These are phyloP conservation scores for Acanthamoeba triangularis DNA, from an alignment of 208 protist species.

Conservation along the genomic window DNA sequence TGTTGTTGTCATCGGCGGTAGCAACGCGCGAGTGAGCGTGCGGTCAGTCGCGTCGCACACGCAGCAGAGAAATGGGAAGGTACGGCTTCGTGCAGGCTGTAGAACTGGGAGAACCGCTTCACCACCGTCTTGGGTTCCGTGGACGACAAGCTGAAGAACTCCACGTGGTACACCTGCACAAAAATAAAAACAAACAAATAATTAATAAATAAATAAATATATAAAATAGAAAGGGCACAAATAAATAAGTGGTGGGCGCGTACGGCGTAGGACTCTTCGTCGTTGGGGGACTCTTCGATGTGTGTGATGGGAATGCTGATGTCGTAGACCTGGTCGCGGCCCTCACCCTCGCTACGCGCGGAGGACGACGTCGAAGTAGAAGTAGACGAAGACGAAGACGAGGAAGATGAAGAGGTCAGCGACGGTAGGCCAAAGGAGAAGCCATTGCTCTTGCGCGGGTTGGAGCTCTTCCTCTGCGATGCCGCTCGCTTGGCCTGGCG, in stretches of 20 bases:
- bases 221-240: too few species aligned
- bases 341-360: background rate
- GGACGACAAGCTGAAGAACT: background rate
- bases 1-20: background rate
- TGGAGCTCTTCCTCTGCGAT: background rate
- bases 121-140: constrained; percentile 19
- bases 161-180: constrained; percentile 26
- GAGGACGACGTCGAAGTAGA: background rate
- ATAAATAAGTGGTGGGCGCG: background rate
- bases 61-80: background rate
- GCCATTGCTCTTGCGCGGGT: background rate
- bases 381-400: background rate
- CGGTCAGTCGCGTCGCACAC: background rate
- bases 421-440: background rate
- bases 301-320: constrained; percentile 54
- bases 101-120: constrained; percentile 55
- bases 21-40: too few species aligned
- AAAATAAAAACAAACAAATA: background rate
- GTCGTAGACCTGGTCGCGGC: constrained; percentile 4
- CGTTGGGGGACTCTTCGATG: constrained; percentile 12
- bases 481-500: constrained; percentile 26
- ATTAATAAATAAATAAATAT: background rate
- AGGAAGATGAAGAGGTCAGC: background rate
- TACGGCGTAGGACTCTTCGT: constrained; percentile 13
- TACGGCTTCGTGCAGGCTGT: constrained; percentile 46